A percentile compares a stretch with the other conserved stretches of the same genome.
Evolutionary conservation across 768 basidiomycete genomes (phyloP).

Genomic region (Bullera alba): DNA sequence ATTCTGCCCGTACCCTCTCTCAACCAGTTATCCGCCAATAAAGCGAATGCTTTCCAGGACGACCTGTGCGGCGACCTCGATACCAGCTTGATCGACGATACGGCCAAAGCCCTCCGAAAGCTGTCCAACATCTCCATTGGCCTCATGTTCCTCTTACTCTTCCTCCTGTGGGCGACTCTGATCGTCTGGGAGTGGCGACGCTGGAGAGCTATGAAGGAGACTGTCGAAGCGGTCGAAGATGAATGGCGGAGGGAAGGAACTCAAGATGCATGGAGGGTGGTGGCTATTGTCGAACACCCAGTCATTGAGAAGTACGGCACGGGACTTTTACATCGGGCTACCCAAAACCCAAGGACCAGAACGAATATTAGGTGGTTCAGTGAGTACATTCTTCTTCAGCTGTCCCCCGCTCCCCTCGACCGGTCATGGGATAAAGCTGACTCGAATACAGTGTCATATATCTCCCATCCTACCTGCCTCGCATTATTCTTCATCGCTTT

Average conservation of each 20-base stretch:
- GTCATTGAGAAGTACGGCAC: conserved; percentile 38
- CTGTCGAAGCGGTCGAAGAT: conserved; percentile 29
- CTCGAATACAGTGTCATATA: conserved; percentile 56
- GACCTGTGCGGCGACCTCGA: conserved; percentile 71
- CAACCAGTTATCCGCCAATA: conserved; percentile 15
- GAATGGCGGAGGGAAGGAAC: conserved; percentile 23
- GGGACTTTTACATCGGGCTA: conserved; percentile 18
- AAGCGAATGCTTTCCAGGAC: conserved; percentile 16
- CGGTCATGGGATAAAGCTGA: neutral
- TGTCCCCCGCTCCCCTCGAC: neutral
- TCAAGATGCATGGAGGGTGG: conserved; percentile 35
- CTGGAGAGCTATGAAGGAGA: conserved; percentile 52
- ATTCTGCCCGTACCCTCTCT: conserved; percentile 64
- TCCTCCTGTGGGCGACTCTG: conserved; percentile 66
- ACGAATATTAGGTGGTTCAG: conserved; percentile 74
- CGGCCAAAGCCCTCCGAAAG: conserved; percentile 70
- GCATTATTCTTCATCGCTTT: conserved; percentile 89
- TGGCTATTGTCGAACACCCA: conserved; percentile 44
- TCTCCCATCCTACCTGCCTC: conserved; percentile 84
- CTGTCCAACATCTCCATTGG: conserved; percentile 71
- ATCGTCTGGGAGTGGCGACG: conserved; percentile 81
- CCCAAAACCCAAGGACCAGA: conserved; percentile 48
- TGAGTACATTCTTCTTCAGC: conserved; percentile 17
- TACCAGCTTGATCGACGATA: conserved; percentile 75
- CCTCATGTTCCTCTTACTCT: conserved; percentile 63